Percentiles rank a stretch among this genome's conserved stretches.
These are phyloP conservation scores for Lactarius pseudohatsudake DNA, from an alignment of 768 basidiomycete genomes.

Conservation along the genomic window DNA sequence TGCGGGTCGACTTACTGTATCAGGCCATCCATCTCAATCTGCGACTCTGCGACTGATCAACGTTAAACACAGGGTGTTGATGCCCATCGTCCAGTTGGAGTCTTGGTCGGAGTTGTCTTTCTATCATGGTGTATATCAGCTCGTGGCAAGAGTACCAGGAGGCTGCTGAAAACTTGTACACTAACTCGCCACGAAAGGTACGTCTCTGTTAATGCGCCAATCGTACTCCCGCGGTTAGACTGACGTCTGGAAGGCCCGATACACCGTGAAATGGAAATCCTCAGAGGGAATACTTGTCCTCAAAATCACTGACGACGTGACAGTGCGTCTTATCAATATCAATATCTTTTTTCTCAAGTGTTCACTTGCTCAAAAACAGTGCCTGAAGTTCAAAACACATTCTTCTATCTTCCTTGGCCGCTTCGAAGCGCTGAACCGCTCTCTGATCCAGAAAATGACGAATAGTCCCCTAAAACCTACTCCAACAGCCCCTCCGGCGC, in stretches of 20 bases:
- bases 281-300: constrained; percentile 85
- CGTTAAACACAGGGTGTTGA: constrained; percentile 16
- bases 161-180: constrained; percentile 84
- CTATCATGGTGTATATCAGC: constrained; percentile 82
- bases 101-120: constrained; percentile 21
- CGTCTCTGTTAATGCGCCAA: constrained; percentile 31
- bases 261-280: constrained; percentile 89
- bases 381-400: constrained; percentile 93
- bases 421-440: constrained; percentile 88
- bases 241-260: constrained; percentile 64
- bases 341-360: neutral
- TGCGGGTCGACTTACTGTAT: neutral
- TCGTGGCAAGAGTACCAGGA: constrained; percentile 91
- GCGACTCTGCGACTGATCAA: too few relatives aligned
- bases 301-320: constrained; percentile 89
- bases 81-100: constrained; percentile 12
- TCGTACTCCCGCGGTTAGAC: constrained; percentile 9
- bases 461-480: constrained; percentile 44
- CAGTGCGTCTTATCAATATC: constrained; percentile 51
- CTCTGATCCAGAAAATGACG: constrained; percentile 85
- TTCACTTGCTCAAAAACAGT: constrained; percentile 46
- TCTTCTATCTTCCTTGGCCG: constrained; percentile 95
- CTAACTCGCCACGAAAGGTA: constrained; percentile 75
- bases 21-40: constrained; percentile 10
- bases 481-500: neutral